A percentile compares a stretch with the other conserved stretches of the same genome.
These are phyloP conservation scores for Fusarium sp. DNA, from an alignment of 2,329 filamentous ascomycete genomes.

Conservation along the genomic window DNA sequence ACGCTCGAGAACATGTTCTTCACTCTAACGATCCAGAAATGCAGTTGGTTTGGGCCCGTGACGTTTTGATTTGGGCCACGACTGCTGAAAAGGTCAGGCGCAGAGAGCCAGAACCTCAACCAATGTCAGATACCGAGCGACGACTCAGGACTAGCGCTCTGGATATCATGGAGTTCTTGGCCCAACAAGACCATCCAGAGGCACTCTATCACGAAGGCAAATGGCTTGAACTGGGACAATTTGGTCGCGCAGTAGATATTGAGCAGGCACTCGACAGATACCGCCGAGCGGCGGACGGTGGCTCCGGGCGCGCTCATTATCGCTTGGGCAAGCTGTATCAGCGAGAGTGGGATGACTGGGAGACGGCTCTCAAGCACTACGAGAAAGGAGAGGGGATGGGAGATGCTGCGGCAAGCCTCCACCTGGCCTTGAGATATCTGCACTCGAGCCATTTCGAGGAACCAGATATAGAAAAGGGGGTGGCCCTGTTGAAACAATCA, in stretches of 20 bases:
- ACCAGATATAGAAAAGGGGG: background rate
- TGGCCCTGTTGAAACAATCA: background rate
- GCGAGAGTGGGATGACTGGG: background rate
- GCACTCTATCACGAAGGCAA: background rate
- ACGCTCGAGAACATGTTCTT: background rate
- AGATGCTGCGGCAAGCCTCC: background rate
- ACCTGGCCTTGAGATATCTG: background rate
- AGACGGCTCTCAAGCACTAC: background rate
- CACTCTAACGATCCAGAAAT: background rate
- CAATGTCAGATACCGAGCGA: background rate
- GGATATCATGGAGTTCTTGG: background rate
- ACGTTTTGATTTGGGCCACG: background rate
- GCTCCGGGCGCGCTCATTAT: background rate
- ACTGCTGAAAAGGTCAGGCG: background rate
- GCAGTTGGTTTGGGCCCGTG: background rate
- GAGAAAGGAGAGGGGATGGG: background rate
- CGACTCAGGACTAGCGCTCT: background rate
- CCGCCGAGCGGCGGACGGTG: background rate
- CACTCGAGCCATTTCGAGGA: background rate
- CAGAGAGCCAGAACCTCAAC: background rate
- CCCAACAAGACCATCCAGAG: background rate
- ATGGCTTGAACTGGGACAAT: background rate
- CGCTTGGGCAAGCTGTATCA: background rate
- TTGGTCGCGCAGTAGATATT: background rate
- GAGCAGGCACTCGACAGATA: background rate